Evolutionary conservation across 345 rosid species (phyloP), one percentile per base, ranked within the genome.

Genomic region (Gossypium mustelinum): DNA sequence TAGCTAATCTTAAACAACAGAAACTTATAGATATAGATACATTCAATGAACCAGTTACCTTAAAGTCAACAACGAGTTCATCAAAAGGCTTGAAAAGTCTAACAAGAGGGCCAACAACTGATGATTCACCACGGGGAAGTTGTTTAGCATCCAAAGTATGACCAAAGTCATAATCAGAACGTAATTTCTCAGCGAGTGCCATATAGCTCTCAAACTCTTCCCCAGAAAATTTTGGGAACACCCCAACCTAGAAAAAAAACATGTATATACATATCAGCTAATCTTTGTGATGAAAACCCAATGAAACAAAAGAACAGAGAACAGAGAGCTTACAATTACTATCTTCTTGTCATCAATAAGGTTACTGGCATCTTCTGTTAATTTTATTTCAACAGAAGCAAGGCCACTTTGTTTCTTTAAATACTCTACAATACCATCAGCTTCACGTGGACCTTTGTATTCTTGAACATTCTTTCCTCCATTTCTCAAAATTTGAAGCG

Each of bases 31-130:
- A 45, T 16, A 51, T 24, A 47, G 25, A 73, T 16, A 54, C 20
- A 77, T 25, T 55, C 65, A 12, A 18, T 2, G 16, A 0, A 29
- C 58, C 45, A 70, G 11, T 41, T 86, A 95, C 98, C 97, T 95
- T 85, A 51, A 79, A 82, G 80, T 93, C 99, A 29, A 90, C 92
- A 80, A 83, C 84, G 63, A 85, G 88, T 77, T 95, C 98, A 74
- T 95, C 98, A 80, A 95, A 95, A 80, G 98, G 99, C 90, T 95
- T 95, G 81, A 93, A 89, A 78, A 96, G 84, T 87, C 99, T 91
- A 67, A 96, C 91, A 0, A 90, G 65, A 54, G 99, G 98, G 22
- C 97, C 98, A 20, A 88, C 6, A 22, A 89, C 89, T 3, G 97
- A 86, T 70, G 92, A 78, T 1, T 96, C 99, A 72, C 99, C 98